Evolutionary conservation across 805 yeast species (phyloP).

Genomic region (Schwanniomyces vanrijiae): DNA sequence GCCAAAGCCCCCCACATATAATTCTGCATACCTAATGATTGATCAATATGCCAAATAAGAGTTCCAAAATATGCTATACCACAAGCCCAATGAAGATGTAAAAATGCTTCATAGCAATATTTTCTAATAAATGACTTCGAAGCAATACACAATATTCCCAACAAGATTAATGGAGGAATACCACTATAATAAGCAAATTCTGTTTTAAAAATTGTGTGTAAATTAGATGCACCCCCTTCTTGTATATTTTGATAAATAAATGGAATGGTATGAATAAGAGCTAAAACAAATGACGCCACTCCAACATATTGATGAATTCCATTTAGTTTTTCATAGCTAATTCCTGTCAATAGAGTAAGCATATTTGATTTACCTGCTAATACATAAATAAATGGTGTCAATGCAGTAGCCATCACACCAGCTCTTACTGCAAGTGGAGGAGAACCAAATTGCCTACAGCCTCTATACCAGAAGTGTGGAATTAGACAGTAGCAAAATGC

Average conservation of each 20-base stretch:
- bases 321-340: slow-evolving; percentile 56
- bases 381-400: slow-evolving; percentile 50
- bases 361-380: slow-evolving; percentile 55
- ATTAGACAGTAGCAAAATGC: slow-evolving; percentile 37
- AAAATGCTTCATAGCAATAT: slow-evolving; percentile 45
- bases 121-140: slow-evolving; percentile 43
- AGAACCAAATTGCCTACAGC: slow-evolving; percentile 54
- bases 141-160: slow-evolving; percentile 43
- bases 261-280: slow-evolving; percentile 52
- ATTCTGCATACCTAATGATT: slow-evolving; percentile 31
- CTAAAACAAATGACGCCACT: slow-evolving; percentile 39
- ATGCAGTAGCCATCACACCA: slow-evolving; percentile 50
- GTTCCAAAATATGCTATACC: slow-evolving; percentile 50
- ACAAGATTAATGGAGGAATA: slow-evolving; percentile 46
- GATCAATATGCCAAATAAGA: slow-evolving; percentile 45
- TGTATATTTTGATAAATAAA: slow-evolving; percentile 41
- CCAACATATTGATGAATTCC: slow-evolving; percentile 51
- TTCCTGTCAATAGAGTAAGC: slow-evolving; percentile 49
- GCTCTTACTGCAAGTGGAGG: slow-evolving; percentile 59
- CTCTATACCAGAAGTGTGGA: slow-evolving; percentile 53
- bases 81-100: slow-evolving; percentile 53
- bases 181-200: slow-evolving; percentile 37
- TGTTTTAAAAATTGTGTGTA: slow-evolving; percentile 13
- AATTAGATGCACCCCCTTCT: slow-evolving; percentile 48
- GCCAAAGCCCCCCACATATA: slow-evolving; percentile 53